These are phyloP conservation scores for Diplodia seriata DNA, from an alignment of 2,329 filamentous ascomycete species.

Conservation along the genomic window DNA sequence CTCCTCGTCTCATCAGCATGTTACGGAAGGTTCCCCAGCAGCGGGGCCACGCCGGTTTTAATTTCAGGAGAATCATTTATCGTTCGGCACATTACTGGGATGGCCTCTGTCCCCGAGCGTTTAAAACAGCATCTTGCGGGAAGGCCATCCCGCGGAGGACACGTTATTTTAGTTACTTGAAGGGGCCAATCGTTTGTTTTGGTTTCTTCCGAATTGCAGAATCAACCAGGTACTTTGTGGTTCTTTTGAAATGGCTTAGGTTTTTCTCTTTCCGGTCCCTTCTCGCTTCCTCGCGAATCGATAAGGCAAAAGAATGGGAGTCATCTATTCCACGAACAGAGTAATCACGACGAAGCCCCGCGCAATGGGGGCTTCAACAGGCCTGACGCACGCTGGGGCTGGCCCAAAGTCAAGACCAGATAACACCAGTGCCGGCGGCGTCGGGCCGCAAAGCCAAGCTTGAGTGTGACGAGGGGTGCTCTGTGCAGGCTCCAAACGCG, in stretches of 20 bases:
- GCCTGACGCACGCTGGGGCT: neutral
- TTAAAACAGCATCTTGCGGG: constrained; percentile 2
- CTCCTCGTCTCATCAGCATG: constrained; percentile 12
- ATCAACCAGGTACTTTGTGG: constrained; percentile 36
- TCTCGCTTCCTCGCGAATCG: neutral
- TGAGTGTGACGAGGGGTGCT: constrained; percentile 24
- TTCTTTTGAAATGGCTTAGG: constrained; percentile 15
- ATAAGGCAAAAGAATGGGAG: constrained; percentile 3
- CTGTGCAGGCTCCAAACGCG: neutral
- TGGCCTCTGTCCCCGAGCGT: constrained; percentile 14
- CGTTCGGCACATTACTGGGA: constrained; percentile 25
- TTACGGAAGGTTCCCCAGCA: constrained; percentile 2
- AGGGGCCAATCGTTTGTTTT: neutral
- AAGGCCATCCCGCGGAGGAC: constrained; percentile 2
- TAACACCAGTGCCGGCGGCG: neutral
- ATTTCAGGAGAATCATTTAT: constrained; percentile 24
- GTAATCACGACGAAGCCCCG: constrained; percentile 14
- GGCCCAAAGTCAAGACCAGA: constrained; percentile 9
- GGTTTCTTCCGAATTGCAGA: constrained; percentile 32
- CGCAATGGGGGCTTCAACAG: constrained; percentile 15
- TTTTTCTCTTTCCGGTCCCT: constrained; percentile 20
- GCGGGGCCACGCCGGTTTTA: constrained; percentile 3
- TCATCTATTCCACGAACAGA: constrained; percentile 14
- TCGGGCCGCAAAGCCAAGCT: constrained; percentile 9
- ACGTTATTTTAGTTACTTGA: constrained; percentile 25